phyloP scores from a whole-genome alignment of 768 basidiomycete genomes.

The Arthromyces matolae region DNA sequence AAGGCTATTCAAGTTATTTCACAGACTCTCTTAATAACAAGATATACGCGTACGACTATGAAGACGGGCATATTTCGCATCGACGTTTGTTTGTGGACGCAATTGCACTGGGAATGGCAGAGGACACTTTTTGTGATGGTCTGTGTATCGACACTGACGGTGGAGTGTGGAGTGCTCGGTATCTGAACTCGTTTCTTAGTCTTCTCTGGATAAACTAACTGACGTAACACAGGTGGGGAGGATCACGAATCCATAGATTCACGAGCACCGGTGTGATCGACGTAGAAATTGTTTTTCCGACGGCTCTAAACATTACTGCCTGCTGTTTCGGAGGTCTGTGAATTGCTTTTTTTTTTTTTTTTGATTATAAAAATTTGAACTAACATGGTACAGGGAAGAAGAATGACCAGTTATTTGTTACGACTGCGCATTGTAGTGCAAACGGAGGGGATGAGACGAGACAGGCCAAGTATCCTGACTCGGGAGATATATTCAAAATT shows the following conservation, averaged over 20 bases:
- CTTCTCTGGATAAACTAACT: constrained; percentile 4
- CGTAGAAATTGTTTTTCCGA: constrained; percentile 55
- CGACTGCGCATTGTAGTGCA: constrained; percentile 59
- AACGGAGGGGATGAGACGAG: constrained; percentile 48
- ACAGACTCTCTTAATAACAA: constrained; percentile 64
- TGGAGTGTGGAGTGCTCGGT: constrained; percentile 63
- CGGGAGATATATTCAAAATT: constrained; percentile 52
- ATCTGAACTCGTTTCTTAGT: constrained; percentile 7
- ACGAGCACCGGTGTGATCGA: constrained; percentile 51
- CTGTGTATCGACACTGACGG: constrained; percentile 63
- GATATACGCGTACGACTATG: constrained; percentile 67
- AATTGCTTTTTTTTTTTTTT: too few species aligned
- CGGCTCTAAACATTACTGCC: constrained; percentile 60
- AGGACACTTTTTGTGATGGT: constrained; percentile 58
- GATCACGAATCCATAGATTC: constrained; percentile 56
- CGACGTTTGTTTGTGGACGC: constrained; percentile 58
- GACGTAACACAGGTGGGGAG: constrained; percentile 51
- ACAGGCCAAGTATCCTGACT: constrained; percentile 50
- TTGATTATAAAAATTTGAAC: too few species aligned
- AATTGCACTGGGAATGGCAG: constrained; percentile 45
- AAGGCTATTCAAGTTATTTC: constrained; percentile 54
- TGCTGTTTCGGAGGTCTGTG: constrained; percentile 64
- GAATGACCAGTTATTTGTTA: constrained; percentile 62
- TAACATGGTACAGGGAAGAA: constrained; percentile 39
- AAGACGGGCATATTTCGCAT: constrained; percentile 52